Base-by-base conservation (phyloP, 805 yeast species). In the Saccharomyces paradoxus region DNA sequence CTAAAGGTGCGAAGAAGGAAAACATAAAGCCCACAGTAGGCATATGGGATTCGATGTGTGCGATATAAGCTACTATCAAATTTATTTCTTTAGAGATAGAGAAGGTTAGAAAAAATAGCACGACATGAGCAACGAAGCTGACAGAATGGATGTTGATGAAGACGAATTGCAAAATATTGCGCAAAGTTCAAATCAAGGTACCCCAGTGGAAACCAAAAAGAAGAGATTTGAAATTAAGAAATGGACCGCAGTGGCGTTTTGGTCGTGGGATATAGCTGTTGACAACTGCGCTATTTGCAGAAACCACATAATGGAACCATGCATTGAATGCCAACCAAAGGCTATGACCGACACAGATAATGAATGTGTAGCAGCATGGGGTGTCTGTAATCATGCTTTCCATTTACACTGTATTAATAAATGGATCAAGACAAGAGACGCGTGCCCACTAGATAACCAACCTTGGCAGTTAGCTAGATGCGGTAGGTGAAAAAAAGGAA, bases 221-320 rank as follows among this genome's bases (percentile, higher is more conserved):
- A 87, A 86, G 69, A 79, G 88, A 63, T 91, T 94, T 64, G 97
- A 92, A 69, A 91, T 94, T 46, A 88, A 89, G 68, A 94, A 91
- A 76, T 92, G 99, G 98, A 90, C 96, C 13, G 98, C 98, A 0
- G 99, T 94, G 50, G 98, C 98, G n/a, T 89, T 94, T 69, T 94
- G 99, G 99, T 89, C 97, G 0, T 94, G 99, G 99, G 96, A 89
- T 72, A 87, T 89, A 57, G 92, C 84, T 37, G 92, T 89, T 53
- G 99, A 95, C 60, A 89, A 89, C 53, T 94, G 99, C 77, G 98
- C 99, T 44, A 94, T 94, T 69, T 94, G 99, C 78, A 81, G 98
- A 68, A 94, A 92, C 71, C 97, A 92, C 72, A 80, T 94, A 61
- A 94, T 94, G 99, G 99, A 94, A 66, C 94, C 94, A 17, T 94